phyloP scores from a whole-genome alignment of 139 green algal species.

The Limnomonas spitsbergensis region DNA sequence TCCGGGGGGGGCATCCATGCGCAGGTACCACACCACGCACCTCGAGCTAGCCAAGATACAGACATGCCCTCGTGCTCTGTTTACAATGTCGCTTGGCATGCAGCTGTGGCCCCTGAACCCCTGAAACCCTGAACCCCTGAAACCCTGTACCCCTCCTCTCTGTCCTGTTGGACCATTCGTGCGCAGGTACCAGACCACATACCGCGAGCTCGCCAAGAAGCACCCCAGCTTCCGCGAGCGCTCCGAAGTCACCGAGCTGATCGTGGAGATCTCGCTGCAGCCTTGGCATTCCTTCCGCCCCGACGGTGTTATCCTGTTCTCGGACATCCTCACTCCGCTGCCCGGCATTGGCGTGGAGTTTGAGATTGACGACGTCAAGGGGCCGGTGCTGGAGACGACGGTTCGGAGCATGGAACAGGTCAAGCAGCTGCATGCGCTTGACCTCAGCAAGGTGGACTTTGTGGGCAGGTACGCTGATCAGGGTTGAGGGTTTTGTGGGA shows the following conservation, averaged over 20 bases:
- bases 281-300: slow-evolving; percentile 89
- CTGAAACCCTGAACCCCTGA: no score
- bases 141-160: no score
- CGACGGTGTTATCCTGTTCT: slow-evolving; percentile 99
- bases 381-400: slow-evolving; percentile 75
- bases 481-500: no score
- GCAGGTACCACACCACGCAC: no score
- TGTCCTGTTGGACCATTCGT: no score
- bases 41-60: no score
- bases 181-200: slow-evolving; percentile 68
- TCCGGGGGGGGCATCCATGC: no score
- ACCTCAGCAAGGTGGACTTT: slow-evolving; percentile 76
- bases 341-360: slow-evolving; percentile 93
- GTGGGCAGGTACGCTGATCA: slow-evolving; percentile 76
- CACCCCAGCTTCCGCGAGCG: slow-evolving; percentile 51
- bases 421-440: slow-evolving; percentile 61
- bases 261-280: slow-evolving; percentile 98
- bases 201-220: slow-evolving; percentile 84
- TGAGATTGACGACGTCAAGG: slow-evolving; percentile 93
- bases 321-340: slow-evolving; percentile 95
- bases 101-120: background rate
- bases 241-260: slow-evolving; percentile 91
- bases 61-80: no score
- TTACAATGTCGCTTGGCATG: no score
- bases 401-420: slow-evolving; percentile 62